Conservation (phyloP, 495 filamentous ascomycete genomes). For the Trichoderma asperelloides region DNA sequence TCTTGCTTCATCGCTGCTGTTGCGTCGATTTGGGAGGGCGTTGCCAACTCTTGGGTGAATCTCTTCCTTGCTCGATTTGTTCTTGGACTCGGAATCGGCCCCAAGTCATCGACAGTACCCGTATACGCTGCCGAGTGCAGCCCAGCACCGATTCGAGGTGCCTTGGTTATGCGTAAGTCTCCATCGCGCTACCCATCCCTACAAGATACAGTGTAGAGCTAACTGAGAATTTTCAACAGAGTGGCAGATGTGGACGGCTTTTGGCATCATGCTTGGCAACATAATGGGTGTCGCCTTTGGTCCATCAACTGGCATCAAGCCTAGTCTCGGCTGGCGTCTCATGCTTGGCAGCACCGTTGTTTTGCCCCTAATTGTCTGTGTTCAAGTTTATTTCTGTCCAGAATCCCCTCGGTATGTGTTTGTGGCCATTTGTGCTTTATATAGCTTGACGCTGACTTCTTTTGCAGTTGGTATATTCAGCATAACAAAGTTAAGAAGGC, state of each 20-base stretch:
- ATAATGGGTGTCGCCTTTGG: conserved; percentile 65
- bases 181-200: neutral
- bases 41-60: conserved; percentile 65
- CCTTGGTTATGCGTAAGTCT: conserved; percentile 33
- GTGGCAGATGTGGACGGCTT: conserved; percentile 86
- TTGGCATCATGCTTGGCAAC: conserved; percentile 74
- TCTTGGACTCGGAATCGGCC: conserved; percentile 70
- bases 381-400: conserved; percentile 62
- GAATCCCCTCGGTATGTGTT: conserved; percentile 41
- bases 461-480: conserved; percentile 61
- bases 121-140: conserved; percentile 68
- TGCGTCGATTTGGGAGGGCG: conserved; percentile 70
- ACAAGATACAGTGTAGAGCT: neutral
- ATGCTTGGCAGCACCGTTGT: conserved; percentile 78
- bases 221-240: conserved; percentile 37
- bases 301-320: conserved; percentile 42
- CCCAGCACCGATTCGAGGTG: conserved; percentile 65
- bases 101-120: conserved; percentile 72
- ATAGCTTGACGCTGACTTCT: conserved; percentile 21
- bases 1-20: conserved; percentile 50
- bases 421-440: too few species aligned
- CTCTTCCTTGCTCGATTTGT: conserved; percentile 64
- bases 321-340: conserved; percentile 68
- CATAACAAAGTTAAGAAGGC: conserved; percentile 57
- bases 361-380: conserved; percentile 61